Evolutionary conservation across 345 rosid genomes (phyloP).

Genomic region (Acer campestre): DNA sequence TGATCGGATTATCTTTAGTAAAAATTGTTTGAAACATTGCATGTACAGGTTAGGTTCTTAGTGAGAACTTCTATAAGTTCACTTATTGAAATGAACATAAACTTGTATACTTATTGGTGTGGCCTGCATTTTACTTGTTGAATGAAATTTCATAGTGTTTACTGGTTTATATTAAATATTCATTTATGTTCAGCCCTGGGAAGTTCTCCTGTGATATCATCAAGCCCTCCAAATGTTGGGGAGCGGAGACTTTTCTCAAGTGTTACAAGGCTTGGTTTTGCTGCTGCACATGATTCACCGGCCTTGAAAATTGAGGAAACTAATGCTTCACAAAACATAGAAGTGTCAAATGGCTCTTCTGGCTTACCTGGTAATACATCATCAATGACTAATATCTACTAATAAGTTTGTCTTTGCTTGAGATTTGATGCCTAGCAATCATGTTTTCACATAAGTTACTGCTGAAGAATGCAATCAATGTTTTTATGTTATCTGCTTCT

Average conservation of each 20-base stretch:
- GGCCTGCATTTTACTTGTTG: conserved; percentile 5
- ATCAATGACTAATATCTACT: background rate
- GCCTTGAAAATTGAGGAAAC: conserved; percentile 62
- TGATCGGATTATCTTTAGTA: background rate
- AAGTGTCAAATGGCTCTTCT: conserved; percentile 41
- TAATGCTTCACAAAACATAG: conserved; percentile 31
- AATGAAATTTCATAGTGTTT: background rate
- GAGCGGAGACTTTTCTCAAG: conserved; percentile 80
- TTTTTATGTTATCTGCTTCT: conserved; percentile 7
- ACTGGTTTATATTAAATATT: background rate
- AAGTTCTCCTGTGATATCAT: conserved; percentile 46
- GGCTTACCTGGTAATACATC: conserved; percentile 44
- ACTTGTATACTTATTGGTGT: background rate
- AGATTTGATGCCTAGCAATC: background rate
- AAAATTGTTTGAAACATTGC: background rate
- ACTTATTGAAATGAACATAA: background rate
- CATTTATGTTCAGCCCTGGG: conserved; percentile 59
- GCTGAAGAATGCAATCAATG: background rate
- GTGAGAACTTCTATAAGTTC: background rate
- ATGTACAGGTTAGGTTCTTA: background rate
- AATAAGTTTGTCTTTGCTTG: background rate
- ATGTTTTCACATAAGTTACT: background rate
- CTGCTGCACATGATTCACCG: conserved; percentile 92
- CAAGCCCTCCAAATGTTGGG: conserved; percentile 66
- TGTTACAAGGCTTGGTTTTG: conserved; percentile 89